phyloP scores from a whole-genome alignment of 2,329 filamentous ascomycete genomes.

The Ascochyta pisi region DNA sequence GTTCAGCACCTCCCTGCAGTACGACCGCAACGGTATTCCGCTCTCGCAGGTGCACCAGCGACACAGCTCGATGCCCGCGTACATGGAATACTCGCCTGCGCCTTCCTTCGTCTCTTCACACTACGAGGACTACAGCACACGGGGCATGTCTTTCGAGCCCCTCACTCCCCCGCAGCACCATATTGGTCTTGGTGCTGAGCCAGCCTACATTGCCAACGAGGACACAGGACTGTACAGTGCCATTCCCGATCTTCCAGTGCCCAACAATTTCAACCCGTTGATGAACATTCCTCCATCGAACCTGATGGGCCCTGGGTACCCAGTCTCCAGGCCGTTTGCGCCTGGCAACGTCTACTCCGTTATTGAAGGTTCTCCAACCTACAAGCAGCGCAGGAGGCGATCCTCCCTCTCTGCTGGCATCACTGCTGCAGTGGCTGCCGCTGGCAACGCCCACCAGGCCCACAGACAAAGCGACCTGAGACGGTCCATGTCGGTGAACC shows the following conservation, averaged over 20 bases:
- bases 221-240: constrained; percentile 95
- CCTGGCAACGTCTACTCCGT: constrained; percentile 89
- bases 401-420: constrained; percentile 89
- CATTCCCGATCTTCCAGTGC: constrained; percentile 84
- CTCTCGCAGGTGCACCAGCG: constrained; percentile 85
- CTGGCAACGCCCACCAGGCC: constrained; percentile 62
- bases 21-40: constrained; percentile 90
- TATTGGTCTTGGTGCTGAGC: constrained; percentile 80
- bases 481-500: constrained; percentile 86
- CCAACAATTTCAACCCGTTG: constrained; percentile 82
- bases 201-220: constrained; percentile 97
- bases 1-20: constrained; percentile 71
- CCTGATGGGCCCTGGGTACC: constrained; percentile 79
- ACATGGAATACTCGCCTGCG: constrained; percentile 96
- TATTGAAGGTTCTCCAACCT: constrained; percentile 96
- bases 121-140: constrained; percentile 96
- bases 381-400: constrained; percentile 94
- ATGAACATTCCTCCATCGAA: constrained; percentile 90
- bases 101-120: constrained; percentile 99
- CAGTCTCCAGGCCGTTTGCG: constrained; percentile 70
- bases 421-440: constrained; percentile 71
- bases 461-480: constrained; percentile 90
- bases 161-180: constrained; percentile 94
- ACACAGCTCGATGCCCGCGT: constrained; percentile 98
- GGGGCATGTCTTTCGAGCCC: constrained; percentile 94